A percentile compares a stretch with the other conserved stretches of the same genome.
phyloP scores from a whole-genome alignment of 1,284 basidiomycete species.

The Moniliophthora roreri region DNA sequence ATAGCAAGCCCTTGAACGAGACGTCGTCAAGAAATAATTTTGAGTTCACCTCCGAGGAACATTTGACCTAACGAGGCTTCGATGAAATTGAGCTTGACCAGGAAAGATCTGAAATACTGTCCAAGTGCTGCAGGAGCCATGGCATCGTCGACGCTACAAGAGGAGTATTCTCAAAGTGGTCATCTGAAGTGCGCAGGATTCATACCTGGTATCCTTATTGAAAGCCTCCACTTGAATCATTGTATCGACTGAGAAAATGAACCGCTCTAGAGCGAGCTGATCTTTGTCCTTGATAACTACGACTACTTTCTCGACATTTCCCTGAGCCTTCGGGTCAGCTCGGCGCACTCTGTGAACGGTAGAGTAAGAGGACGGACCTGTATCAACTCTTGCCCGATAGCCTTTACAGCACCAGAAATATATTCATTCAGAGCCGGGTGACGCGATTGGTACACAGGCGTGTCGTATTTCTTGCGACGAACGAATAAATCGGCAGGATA shows the following conservation, averaged over 20 bases:
- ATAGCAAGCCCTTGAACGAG: not conserved
- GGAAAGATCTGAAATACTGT: conserved; percentile 81
- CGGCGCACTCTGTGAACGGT: not conserved
- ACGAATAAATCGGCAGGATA: conserved; percentile 90
- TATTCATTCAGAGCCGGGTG: conserved; percentile 88
- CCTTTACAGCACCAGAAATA: conserved; percentile 78
- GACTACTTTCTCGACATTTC: conserved; percentile 71
- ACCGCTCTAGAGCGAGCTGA: conserved; percentile 76
- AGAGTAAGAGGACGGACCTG: conserved; percentile 41
- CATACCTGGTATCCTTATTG: conserved; percentile 62
- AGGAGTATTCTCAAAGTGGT: conserved; percentile 2
- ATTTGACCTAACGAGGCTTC: conserved; percentile 75
- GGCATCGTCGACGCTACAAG: conserved; percentile 62
- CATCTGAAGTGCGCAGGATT: conserved; percentile 1
- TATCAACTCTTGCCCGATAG: conserved; percentile 73
- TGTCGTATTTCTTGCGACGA: conserved; percentile 84
- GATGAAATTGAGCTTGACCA: conserved; percentile 81
- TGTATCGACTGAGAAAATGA: conserved; percentile 74
- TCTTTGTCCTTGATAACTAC: conserved; percentile 80
- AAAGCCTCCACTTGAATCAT: conserved; percentile 70
- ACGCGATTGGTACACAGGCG: conserved; percentile 88
- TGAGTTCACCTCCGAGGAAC: conserved; percentile 43
- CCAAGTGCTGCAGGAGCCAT: conserved; percentile 65
- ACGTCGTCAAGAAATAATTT: not conserved
- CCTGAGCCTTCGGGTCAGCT: conserved; percentile 38